Evolutionary conservation across 2,329 filamentous ascomycete species (phyloP).

Genomic region (Beauveria pseudobassiana): DNA sequence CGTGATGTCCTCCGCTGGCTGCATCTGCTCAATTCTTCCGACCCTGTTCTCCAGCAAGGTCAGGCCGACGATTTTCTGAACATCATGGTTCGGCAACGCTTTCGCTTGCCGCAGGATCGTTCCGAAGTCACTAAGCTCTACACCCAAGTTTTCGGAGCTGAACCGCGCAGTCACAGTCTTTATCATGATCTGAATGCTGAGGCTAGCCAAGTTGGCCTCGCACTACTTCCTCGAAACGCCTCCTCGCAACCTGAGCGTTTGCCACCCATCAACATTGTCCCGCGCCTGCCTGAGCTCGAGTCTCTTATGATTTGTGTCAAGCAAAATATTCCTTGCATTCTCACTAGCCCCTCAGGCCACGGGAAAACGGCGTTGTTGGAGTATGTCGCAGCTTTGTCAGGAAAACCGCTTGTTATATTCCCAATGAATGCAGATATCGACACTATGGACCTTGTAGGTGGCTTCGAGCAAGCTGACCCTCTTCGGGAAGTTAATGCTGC

Average conservation of each 20-base stretch:
- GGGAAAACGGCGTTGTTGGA: slow-evolving; percentile 79
- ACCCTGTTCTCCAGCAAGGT: slow-evolving; percentile 54
- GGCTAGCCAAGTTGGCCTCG: slow-evolving; percentile 74
- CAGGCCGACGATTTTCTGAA: slow-evolving; percentile 67
- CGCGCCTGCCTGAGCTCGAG: slow-evolving; percentile 67
- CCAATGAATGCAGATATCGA: slow-evolving; percentile 93
- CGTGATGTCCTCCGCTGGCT: slow-evolving; percentile 88
- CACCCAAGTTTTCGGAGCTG: slow-evolving; percentile 49
- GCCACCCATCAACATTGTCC: slow-evolving; percentile 41
- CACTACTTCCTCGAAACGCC: slow-evolving; percentile 55
- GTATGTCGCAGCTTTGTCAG: slow-evolving; percentile 71
- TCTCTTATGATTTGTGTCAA: slow-evolving; percentile 81
- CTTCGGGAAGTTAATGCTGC: slow-evolving; percentile 59
- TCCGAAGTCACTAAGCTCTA: slow-evolving; percentile 60
- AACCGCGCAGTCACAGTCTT: slow-evolving; percentile 52
- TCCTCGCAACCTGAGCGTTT: slow-evolving; percentile 44
- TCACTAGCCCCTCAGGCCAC: slow-evolving; percentile 77
- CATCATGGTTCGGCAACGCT: slow-evolving; percentile 79
- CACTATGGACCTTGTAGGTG: slow-evolving; percentile 93
- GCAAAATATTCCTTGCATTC: slow-evolving; percentile 79
- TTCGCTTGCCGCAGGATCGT: slow-evolving; percentile 66
- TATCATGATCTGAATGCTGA: slow-evolving; percentile 61
- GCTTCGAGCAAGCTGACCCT: slow-evolving; percentile 90
- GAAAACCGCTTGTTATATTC: slow-evolving; percentile 71
- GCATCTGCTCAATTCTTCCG: slow-evolving; percentile 46